Conservation (phyloP, 805 yeast species). For the Saturnispora diversa region DNA sequence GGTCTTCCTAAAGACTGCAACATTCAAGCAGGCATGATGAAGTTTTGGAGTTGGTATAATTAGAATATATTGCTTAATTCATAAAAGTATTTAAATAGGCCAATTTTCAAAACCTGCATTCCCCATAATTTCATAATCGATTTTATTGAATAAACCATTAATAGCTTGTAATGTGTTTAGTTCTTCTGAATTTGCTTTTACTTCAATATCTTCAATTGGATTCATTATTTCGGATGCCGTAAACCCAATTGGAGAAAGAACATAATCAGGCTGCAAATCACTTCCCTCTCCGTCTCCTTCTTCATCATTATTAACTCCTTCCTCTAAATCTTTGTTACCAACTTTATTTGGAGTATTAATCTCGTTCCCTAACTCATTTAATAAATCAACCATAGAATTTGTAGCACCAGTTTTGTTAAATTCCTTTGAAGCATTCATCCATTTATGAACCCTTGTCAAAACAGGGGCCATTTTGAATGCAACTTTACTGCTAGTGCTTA, state of each 20-base stretch:
- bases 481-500: constrained; percentile 26
- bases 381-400: constrained; percentile 45
- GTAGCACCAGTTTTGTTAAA: constrained; percentile 42
- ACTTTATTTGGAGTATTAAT: constrained; percentile 19
- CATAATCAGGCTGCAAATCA: constrained; percentile 5
- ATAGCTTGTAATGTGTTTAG: constrained; percentile 4
- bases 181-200: constrained; percentile 4
- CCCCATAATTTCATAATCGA: constrained; percentile 9
- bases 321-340: constrained; percentile 20
- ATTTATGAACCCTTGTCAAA: constrained; percentile 30
- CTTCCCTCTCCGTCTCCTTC: background rate
- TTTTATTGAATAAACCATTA: constrained; percentile 10
- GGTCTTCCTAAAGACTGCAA: background rate
- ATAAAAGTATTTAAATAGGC: constrained; percentile 8
- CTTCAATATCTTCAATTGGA: background rate
- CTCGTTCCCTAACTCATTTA: constrained; percentile 48
- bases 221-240: constrained; percentile 14
- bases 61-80: background rate
- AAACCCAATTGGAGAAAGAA: constrained; percentile 30
- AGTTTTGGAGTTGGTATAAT: background rate
- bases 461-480: constrained; percentile 31
- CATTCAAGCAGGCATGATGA: constrained; percentile 1
- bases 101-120: constrained; percentile 21
- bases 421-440: constrained; percentile 33
- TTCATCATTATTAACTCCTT: background rate